Evolutionary conservation across 208 protist genomes (phyloP).

Genomic region (Kentomonas sorsogonicus): DNA sequence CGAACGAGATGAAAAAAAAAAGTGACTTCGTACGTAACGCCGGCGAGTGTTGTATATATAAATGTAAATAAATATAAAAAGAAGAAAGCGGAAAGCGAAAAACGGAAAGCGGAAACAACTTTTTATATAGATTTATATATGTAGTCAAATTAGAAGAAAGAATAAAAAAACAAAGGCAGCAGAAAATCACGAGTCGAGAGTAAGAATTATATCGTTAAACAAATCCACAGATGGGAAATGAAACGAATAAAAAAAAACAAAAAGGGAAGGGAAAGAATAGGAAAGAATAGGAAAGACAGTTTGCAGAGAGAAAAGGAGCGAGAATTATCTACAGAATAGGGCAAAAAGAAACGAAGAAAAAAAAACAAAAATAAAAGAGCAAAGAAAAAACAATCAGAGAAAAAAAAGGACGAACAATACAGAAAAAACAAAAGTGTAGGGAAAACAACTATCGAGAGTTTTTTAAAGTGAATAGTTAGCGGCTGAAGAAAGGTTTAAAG

Average conservation of each 20-base stretch:
- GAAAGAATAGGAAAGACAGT: not conserved
- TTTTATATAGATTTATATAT: not conserved
- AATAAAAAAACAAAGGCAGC: not conserved
- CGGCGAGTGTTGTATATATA: not conserved
- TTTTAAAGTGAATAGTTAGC: no score
- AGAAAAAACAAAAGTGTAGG: slow-evolving; percentile 2
- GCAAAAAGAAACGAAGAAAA: not conserved
- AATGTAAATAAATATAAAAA: not conserved
- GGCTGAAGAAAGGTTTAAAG: no score
- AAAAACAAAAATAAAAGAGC: not conserved
- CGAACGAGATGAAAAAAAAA: not conserved
- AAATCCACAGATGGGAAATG: slow-evolving; percentile 6
- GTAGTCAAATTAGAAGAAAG: not conserved
- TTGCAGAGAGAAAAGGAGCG: no score
- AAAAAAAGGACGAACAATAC: slow-evolving; percentile 2
- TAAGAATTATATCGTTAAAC: slow-evolving; percentile 1
- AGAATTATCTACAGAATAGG: no score
- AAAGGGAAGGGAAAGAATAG: not conserved
- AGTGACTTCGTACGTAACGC: not conserved
- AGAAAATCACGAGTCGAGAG: not conserved
- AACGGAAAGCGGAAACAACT: not conserved
- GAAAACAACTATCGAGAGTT: not conserved
- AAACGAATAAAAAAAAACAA: slow-evolving; percentile 3
- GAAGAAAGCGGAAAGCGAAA: not conserved
- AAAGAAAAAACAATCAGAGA: not conserved